Evolutionary conservation across 139 green algal genomes (phyloP), one percentile per base, ranked within the genome.

Genomic region (Chara braunii): DNA sequence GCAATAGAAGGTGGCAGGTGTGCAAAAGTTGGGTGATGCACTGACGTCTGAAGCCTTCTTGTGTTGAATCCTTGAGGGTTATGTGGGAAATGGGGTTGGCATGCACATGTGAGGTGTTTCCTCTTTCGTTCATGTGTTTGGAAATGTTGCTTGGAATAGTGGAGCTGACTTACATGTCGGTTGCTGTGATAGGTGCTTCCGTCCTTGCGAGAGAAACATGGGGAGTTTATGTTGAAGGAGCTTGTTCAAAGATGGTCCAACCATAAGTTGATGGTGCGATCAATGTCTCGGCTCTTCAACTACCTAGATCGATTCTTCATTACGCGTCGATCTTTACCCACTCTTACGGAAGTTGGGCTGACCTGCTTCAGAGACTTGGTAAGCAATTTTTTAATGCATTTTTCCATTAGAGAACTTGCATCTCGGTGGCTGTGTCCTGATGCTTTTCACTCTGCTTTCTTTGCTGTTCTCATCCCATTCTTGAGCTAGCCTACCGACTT

Each of bases 251-350:
- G 90, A 1, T 99, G 94, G 94, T 62, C 85, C 43, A 98, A 98
- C 81, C 94, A 98, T 84, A 95, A 96, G 70, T 71, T 97, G 50
- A 98, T 99, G 94, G 89, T 97, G 5, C 82, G 92, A 11, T 97
- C 91, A 90, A 80, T 99, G 30, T 94, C 85, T 0, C 80, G 88
- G 23, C 96, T 99, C 79, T 99, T 99, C 87, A 97, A 97, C 75
- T 99, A 99, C 72, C 77, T 99, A 1, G 94, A 99, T 78, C 82
- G 94, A 66, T 99, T 98, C 83, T 98, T 96, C 78, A 88, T 99
- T 32, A 64, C 85, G 36, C 82, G 94, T 3, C 89, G 97, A 65
- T 85, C 84, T 11, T 77, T 97, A 53, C 68, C 84, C 52, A 74
- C 63, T 0, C 77, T 99, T 12, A 94, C 94, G 24, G 88, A 96